Evolutionary conservation across 192 early-diverging fungal species (phyloP).

Genomic region (Coemansia erecta): DNA sequence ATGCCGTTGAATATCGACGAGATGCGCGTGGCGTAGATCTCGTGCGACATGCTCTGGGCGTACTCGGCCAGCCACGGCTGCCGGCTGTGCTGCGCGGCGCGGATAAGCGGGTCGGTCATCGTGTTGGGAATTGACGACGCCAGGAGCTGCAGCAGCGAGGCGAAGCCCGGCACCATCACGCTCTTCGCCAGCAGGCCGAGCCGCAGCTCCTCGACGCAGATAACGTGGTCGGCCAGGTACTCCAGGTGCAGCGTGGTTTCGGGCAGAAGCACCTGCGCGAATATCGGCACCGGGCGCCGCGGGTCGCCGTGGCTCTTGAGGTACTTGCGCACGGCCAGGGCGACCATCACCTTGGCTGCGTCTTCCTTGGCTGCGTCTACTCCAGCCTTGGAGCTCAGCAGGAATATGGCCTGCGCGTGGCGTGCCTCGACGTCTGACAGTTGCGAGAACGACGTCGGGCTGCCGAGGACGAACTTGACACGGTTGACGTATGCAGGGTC

Average conservation of each 20-base stretch:
- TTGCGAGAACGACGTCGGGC: conserved; percentile 58
- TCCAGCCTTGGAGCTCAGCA: conserved; percentile 58
- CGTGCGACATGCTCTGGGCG: conserved; percentile 58
- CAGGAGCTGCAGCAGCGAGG: conserved; percentile 64
- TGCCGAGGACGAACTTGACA: conserved; percentile 69
- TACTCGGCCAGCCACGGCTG: conserved; percentile 63
- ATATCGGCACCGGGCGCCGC: conserved; percentile 36
- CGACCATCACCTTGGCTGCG: conserved; percentile 68
- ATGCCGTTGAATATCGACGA: conserved; percentile 49
- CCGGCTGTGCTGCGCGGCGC: conserved; percentile 19
- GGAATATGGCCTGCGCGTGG: conserved; percentile 60
- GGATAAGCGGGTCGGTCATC: conserved; percentile 42
- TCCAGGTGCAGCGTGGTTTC: conserved; percentile 70
- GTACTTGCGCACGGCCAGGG: conserved; percentile 69
- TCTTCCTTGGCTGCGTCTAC: conserved; percentile 58
- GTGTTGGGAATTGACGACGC: conserved; percentile 64
- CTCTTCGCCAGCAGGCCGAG: conserved; percentile 70
- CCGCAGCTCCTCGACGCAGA: conserved; percentile 73
- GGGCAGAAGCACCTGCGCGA: conserved; percentile 67
- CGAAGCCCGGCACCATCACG: conserved; percentile 68
- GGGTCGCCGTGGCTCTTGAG: conserved; percentile 25
- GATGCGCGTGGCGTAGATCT: conserved; percentile 62
- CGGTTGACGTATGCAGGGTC: conserved; percentile 70
- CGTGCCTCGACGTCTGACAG: conserved; percentile 56
- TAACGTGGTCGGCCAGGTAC: conserved; percentile 64